Base-by-base conservation (phyloP, 441 rosid genomes). In the Arabidopsis hybrid region DNA sequence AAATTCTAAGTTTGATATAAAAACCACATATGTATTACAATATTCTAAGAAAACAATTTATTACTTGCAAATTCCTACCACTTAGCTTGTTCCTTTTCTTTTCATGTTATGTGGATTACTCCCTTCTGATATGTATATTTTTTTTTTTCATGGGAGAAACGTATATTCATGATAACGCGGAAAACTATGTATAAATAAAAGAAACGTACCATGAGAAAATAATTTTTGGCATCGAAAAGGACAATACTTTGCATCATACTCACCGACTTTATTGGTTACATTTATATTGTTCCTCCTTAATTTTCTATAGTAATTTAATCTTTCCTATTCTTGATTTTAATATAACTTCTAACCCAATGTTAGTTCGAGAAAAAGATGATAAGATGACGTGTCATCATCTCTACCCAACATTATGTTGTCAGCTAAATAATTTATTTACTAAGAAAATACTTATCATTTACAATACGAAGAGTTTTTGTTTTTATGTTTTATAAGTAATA, bases 201-300 rank as follows among this genome's bases (percentile, higher is more conserved):
- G 26, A 2, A 21, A 21, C 26, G 26, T 21, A 21, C 26, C 26
- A 31, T 60, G 73, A 11, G 55, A 66, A 45, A 10, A 29, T 50
- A 67, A 8, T 26, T 2, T 78, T 34, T 35, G 72, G 74, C 56
- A 67, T 72, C 56, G 81, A 72, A 72, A 72, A 78, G 55, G 81
- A 67, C 81, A 78, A 78, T 78, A 72, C 74, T 78, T 61, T 61
- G 78, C 72, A 72, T 72, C 74, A 72, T 45, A 61, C 58, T 65
- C 81, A 72, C 81, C 81, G 81, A 78, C 77, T 72, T 77, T 60
- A 45, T 53, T 65, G 76, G 58, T 59, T 65, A 50, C 26, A 42
- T 65, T 11, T 65, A 66, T 58, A 49, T n/a, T 26, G 12, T 38
- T 29, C 60, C 7, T 56, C 13, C 38, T 65, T 64, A 5, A 56